Evolutionary conservation across 495 filamentous ascomycete genomes (phyloP), one percentile per base, ranked within the genome.

Genomic region (Aspergillus nidulans): DNA sequence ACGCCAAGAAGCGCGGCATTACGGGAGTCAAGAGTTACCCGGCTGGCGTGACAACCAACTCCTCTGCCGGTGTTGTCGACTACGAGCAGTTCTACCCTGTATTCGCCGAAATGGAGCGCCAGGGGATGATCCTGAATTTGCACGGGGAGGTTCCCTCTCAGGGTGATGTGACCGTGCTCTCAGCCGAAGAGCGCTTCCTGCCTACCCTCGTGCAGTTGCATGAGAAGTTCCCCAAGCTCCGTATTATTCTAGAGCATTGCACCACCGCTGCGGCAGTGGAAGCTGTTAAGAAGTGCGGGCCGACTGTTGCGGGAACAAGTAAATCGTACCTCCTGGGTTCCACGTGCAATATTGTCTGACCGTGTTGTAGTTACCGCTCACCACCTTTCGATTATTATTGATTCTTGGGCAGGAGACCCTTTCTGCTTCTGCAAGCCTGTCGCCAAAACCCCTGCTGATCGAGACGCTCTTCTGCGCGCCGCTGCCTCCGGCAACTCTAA

Each of bases 361-460:
- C 26, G 28, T 25, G 15, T 25, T 28, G 63, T 59, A 72, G 67
- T 92, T 53, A 85, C 81, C 12, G 89, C 90, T 19, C 91, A 95
- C 64, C 91, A 95, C 59, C 70, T 95, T 12, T 89, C 79, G 55
- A 76, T 96, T 23, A 87, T 86, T 26, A 83, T 88, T 15, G 88
- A 95, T 56, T 83, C 88, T 56, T 87, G 84, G 76, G 81, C 81
- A 0, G 83, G 83, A 52, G 87, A 95, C 58, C 81, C 87, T 34
- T 87, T 89, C 75, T 84, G 81, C 63, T 95, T 90, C 77, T 95
- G 91, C 79, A 96, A 96, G 71, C 90, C 88, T 12, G 82, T 89
- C 32, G 85, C 88, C 51, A 91, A 91, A 68, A 78, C 76, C 4
- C 85, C 89, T 4, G 77, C 78, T 16, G 92, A 95, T 64, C 81